Evolutionary conservation across 768 basidiomycete genomes (phyloP).

Genomic region (Rhodotorula taiwanensis): DNA sequence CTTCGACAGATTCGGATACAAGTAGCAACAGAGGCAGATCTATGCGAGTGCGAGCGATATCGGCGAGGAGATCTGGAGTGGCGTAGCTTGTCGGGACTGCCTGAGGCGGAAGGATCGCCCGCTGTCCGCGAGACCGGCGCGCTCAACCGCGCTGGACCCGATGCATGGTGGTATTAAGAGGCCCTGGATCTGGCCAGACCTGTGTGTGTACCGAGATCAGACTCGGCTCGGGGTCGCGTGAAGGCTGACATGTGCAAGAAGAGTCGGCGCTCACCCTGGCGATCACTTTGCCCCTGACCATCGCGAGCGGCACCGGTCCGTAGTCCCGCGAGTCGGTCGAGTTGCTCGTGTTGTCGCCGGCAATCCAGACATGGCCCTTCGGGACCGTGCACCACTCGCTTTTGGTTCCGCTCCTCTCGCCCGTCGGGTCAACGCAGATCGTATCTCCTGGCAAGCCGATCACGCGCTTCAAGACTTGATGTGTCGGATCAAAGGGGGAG

Average conservation of each 20-base stretch:
- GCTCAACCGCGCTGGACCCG: too few species aligned
- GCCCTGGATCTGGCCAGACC: slow-evolving; percentile 22
- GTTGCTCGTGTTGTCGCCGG: slow-evolving; percentile 74
- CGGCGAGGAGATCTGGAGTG: too few species aligned
- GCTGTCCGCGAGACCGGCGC: too few species aligned
- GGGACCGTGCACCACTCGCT: slow-evolving; percentile 21
- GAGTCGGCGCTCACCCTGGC: slow-evolving; percentile 34
- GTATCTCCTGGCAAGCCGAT: slow-evolving; percentile 84
- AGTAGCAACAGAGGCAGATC: neutral
- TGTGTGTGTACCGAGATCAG: neutral
- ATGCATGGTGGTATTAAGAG: slow-evolving; percentile 5
- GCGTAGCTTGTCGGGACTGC: too few species aligned
- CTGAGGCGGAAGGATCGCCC: neutral
- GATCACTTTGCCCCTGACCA: slow-evolving; percentile 61
- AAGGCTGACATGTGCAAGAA: too few species aligned
- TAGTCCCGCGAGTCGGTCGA: slow-evolving; percentile 87
- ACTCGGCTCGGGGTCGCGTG: too few species aligned
- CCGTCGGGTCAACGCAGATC: slow-evolving; percentile 73
- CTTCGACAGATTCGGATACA: neutral
- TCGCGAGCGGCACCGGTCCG: slow-evolving; percentile 77
- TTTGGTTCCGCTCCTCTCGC: slow-evolving; percentile 31
- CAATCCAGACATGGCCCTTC: slow-evolving; percentile 53
- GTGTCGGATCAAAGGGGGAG: slow-evolving; percentile 23
- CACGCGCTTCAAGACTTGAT: slow-evolving; percentile 59
- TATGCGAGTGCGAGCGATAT: neutral